Conservation (phyloP, 2,329 filamentous ascomycete species). For the Fusarium oligoseptatum region DNA sequence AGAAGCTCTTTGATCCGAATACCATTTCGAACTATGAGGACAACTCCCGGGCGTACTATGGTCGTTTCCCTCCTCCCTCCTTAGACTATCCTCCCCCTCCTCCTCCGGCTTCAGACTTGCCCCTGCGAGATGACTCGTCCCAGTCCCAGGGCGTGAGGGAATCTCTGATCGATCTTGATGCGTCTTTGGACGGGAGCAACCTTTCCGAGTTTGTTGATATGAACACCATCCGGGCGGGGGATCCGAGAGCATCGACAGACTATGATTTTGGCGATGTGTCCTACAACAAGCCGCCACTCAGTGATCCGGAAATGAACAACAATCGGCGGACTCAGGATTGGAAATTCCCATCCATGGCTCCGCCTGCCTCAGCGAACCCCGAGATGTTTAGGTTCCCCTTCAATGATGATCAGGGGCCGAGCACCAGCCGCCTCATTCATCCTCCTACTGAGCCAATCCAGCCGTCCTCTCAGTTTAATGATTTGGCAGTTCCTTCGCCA, state of each 20-base stretch:
- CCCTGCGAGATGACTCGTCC: slow-evolving; percentile 68
- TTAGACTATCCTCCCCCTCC: slow-evolving; percentile 62
- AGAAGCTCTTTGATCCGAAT: slow-evolving; percentile 76
- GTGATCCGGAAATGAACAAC: slow-evolving; percentile 68
- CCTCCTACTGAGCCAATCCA: slow-evolving; percentile 65
- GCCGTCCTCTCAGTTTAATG: slow-evolving; percentile 56
- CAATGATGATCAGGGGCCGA: slow-evolving; percentile 51
- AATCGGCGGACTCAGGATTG: slow-evolving; percentile 68
- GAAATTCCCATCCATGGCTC: slow-evolving; percentile 69
- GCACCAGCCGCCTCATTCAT: slow-evolving; percentile 61
- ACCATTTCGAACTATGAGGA: slow-evolving; percentile 75
- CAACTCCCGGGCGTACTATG: slow-evolving; percentile 73
- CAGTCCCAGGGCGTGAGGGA: slow-evolving; percentile 66
- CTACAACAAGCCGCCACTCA: slow-evolving; percentile 65
- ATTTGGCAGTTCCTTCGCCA: slow-evolving; percentile 55
- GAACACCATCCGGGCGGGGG: slow-evolving; percentile 69
- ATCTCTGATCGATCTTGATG: slow-evolving; percentile 75
- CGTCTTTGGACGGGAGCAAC: slow-evolving; percentile 67
- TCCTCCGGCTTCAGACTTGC: slow-evolving; percentile 62
- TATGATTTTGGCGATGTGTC: slow-evolving; percentile 61
- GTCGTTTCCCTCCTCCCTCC: slow-evolving; percentile 56
- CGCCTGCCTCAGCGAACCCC: slow-evolving; percentile 65
- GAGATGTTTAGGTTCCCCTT: slow-evolving; percentile 66
- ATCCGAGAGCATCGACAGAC: slow-evolving; percentile 62
- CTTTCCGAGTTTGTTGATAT: slow-evolving; percentile 71